A percentile compares a stretch with the other conserved stretches of the same genome.
These are phyloP conservation scores for Yamadazyma insecticola DNA, from an alignment of 805 yeast species.

Conservation along the genomic window DNA sequence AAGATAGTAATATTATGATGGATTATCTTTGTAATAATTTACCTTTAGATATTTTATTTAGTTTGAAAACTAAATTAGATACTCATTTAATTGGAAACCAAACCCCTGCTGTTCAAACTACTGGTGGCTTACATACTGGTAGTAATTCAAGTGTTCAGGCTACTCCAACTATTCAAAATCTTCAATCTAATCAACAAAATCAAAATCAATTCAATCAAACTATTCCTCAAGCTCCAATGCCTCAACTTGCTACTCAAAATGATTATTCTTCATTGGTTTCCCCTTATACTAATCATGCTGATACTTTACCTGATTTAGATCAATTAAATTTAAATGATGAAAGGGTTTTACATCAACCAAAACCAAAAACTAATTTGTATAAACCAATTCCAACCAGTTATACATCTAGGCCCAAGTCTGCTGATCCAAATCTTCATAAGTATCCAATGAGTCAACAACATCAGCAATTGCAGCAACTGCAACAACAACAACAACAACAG, in stretches of 20 bases:
- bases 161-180: constrained; percentile 1
- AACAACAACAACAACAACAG: background rate
- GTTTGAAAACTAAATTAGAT: constrained; percentile 47
- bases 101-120: background rate
- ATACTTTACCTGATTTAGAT: constrained; percentile 8
- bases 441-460: constrained; percentile 18
- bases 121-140: constrained; percentile 1
- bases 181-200: constrained; percentile 4
- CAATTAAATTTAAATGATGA: constrained; percentile 12
- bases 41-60: constrained; percentile 47
- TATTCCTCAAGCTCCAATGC: background rate
- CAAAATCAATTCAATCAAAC: background rate
- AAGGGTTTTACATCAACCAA: constrained; percentile 32
- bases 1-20: constrained; percentile 48
- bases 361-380: constrained; percentile 33
- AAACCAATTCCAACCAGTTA: constrained; percentile 3
- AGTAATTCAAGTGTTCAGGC: background rate
- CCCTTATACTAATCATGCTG: constrained; percentile 2
- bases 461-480: too few relatives aligned
- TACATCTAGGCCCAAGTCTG: constrained; percentile 42
- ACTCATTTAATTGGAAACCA: constrained; percentile 19
- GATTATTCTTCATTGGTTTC: constrained; percentile 1
- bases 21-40: constrained; percentile 49
- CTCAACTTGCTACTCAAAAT: too few relatives aligned
- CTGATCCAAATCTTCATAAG: constrained; percentile 33